Conservation (phyloP, 768 basidiomycete genomes). For the Pleurotus citrinopileatus region DNA sequence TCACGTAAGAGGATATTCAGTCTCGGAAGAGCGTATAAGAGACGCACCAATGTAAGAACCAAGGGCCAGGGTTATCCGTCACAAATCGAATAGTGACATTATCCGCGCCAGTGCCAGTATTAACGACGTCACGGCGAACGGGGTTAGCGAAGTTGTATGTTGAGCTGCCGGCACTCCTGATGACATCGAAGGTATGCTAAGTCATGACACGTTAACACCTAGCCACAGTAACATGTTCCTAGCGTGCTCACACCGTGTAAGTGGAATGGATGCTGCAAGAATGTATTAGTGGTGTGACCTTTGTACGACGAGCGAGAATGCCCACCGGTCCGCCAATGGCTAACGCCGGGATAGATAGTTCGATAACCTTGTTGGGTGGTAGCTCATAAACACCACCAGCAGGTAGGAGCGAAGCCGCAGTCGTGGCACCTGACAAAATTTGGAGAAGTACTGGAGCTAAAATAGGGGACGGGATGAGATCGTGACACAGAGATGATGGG, state of each 20-base stretch:
- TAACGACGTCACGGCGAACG: constrained; percentile 31
- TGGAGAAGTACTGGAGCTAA: constrained; percentile 44
- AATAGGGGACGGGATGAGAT: constrained; percentile 21
- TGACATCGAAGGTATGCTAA: constrained; percentile 36
- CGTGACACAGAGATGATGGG: background rate
- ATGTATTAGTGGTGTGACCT: too few species aligned
- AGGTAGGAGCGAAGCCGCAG: constrained; percentile 21
- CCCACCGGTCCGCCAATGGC: constrained; percentile 18
- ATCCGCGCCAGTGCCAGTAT: constrained; percentile 26
- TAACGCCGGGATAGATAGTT: constrained; percentile 33
- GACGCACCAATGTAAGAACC: constrained; percentile 35
- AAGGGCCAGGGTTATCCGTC: constrained; percentile 51
- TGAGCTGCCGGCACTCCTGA: constrained; percentile 36
- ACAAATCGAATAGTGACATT: constrained; percentile 46
- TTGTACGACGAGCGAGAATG: too few species aligned
- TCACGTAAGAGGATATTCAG: background rate
- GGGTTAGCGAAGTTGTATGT: constrained; percentile 41
- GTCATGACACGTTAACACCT: background rate
- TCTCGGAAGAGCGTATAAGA: background rate
- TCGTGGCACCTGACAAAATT: constrained; percentile 34
- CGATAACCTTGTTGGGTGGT: constrained; percentile 33
- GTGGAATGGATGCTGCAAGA: constrained; percentile 43
- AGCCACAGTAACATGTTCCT: background rate
- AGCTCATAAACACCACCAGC: constrained; percentile 30
- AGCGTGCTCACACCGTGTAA: constrained; percentile 35